Percentiles rank a stretch among this genome's conserved stretches.
Evolutionary conservation across 495 filamentous ascomycete species (phyloP).

Genomic region (Achaetomiella virescens): DNA sequence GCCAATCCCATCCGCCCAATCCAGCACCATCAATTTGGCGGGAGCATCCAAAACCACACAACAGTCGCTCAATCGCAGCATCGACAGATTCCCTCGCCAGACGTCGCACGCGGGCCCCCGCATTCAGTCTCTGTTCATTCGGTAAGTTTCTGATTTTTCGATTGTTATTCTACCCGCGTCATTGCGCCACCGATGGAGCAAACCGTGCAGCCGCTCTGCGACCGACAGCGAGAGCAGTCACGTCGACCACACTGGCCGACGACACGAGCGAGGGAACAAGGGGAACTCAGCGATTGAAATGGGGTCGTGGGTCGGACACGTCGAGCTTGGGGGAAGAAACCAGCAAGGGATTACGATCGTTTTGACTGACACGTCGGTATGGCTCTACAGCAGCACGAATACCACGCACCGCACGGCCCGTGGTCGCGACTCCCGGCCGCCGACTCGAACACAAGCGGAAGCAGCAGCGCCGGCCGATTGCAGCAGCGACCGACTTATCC

Average conservation of each 20-base stretch:
- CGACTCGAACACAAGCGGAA: constrained; percentile 12
- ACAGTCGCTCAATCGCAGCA: constrained; percentile 19
- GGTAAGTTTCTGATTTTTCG: background rate
- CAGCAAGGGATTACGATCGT: background rate
- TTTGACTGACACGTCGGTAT: constrained; percentile 24
- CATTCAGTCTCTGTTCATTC: background rate
- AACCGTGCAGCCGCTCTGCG: constrained; percentile 14
- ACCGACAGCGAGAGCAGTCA: constrained; percentile 12
- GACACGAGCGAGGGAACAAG: background rate
- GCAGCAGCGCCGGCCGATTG: constrained; percentile 13
- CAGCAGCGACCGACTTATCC: constrained; percentile 1
- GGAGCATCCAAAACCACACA: constrained; percentile 12
- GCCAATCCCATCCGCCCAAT: constrained; percentile 24
- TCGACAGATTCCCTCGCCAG: background rate
- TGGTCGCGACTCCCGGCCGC: constrained; percentile 17
- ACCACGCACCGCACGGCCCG: constrained; percentile 8
- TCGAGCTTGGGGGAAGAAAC: background rate
- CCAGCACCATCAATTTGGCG: constrained; percentile 12
- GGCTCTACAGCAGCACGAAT: constrained; percentile 15
- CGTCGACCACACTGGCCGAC: constrained; percentile 9
- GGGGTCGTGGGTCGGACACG: background rate
- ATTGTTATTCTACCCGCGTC: background rate
- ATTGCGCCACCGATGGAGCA: constrained; percentile 2
- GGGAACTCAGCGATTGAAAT: background rate
- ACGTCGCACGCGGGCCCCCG: constrained; percentile 3